These are phyloP conservation scores for Termitomyces sp. DNA, from an alignment of 768 basidiomycete species.

Conservation along the genomic window DNA sequence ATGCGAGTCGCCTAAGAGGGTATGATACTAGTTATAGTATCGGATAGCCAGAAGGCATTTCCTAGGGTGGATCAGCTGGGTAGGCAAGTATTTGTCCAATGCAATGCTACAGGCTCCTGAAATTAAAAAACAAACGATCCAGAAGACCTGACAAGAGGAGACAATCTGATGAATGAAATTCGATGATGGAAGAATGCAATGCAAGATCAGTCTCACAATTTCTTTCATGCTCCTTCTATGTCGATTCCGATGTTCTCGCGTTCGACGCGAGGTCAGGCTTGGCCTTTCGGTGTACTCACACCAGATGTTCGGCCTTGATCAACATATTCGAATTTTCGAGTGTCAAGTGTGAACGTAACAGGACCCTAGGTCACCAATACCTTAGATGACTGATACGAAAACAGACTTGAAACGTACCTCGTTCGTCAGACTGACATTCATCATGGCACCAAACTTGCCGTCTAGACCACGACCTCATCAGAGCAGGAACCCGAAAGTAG, in stretches of 20 bases:
- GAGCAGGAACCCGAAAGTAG: background rate
- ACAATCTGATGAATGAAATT: background rate
- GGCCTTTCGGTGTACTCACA: slow-evolving; percentile 7
- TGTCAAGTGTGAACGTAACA: slow-evolving; percentile 81
- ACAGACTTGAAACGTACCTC: slow-evolving; percentile 51
- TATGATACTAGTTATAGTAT: background rate
- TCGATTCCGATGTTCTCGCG: background rate
- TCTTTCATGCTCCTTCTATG: slow-evolving; percentile 1
- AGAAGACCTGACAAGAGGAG: background rate
- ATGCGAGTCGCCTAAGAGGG: too few species aligned
- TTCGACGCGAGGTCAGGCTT: background rate
- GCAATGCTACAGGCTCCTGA: background rate
- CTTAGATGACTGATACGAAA: slow-evolving; percentile 41
- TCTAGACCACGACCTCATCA: slow-evolving; percentile 42
- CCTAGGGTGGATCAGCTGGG: background rate
- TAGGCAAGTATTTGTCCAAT: background rate
- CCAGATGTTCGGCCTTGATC: slow-evolving; percentile 19
- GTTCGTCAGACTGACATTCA: slow-evolving; percentile 84
- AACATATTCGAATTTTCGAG: slow-evolving; percentile 73
- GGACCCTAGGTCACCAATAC: slow-evolving; percentile 55
- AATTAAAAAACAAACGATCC: background rate
- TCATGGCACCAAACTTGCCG: slow-evolving; percentile 96
- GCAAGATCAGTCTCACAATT: background rate
- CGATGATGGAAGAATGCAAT: background rate
- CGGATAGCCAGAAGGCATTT: background rate